Evolutionary conservation across 768 basidiomycete species (phyloP), one percentile per base, ranked within the genome.

Genomic region (Kwoniella sp.): DNA sequence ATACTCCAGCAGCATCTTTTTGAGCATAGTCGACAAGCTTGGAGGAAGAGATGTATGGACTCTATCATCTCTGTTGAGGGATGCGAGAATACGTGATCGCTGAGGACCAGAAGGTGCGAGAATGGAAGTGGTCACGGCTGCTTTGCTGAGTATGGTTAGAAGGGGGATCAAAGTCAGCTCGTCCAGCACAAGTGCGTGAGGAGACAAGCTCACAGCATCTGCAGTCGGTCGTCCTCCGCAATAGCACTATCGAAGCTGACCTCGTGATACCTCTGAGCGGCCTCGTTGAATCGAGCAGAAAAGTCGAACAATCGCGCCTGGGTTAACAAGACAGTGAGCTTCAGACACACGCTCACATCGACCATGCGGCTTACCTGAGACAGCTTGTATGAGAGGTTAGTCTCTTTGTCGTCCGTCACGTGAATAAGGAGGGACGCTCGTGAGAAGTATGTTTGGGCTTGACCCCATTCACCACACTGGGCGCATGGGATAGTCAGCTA

Each of bases 1-100:
- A 69, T 92, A 93, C 77, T 98, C 96, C 67, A 98, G 88, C 81
- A 96, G 93, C 95, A 98, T 98, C 79, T 97, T 97, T 37, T 90
- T 88, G 25, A 99, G 86, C 78, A 99, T 93, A 74, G 64, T 70
- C 2, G 66, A 55, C 2, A 76, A 50, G 22, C 55, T 48, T 3
- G 73, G 37, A 2, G 72, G 63, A 12, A 79, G 71, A n/a, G 72
- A 62, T 13, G 72, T 65, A 17, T 64, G 61, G 0, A 91, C 88
- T 40, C 96, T 88, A 76, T 98, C 96, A 77, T 99, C 96, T 52
- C 96, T 86, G 77, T 91, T 94, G 52, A 99, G 84, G 26, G 95
- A 88, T 8, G 93, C 91, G 59, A 99, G 85, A 15, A 96, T 85
- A 30, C 96, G 88, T 44, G 94, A 96, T 37, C 96, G 88, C 78